phyloP scores from a whole-genome alignment of 306 rosid genomes.

The Fagus sylvatica region DNA sequence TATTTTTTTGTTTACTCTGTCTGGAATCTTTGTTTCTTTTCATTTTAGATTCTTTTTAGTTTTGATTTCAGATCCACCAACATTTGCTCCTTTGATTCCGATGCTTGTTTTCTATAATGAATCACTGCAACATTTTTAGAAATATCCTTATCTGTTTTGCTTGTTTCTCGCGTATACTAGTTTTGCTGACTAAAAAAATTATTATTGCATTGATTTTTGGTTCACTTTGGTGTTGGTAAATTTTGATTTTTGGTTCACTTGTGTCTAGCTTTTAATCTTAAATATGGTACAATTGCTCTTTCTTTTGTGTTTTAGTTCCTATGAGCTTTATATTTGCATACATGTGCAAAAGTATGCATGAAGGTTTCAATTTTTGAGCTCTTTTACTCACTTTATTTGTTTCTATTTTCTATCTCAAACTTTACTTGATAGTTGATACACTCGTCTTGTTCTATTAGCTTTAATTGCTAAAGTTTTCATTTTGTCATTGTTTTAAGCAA shows the following conservation, averaged over 20 bases:
- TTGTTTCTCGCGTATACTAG: not conserved
- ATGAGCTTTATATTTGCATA: conserved; percentile 19
- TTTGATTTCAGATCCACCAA: conserved; percentile 29
- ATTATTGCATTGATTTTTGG: not conserved
- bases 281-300: conserved; percentile 2
- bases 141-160: not conserved
- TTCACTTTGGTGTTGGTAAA: not conserved
- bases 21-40: conserved; percentile 13
- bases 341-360: not conserved
- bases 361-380: not conserved
- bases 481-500: not conserved
- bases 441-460: not conserved
- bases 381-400: not conserved
- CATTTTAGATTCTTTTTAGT: not conserved
- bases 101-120: not conserved
- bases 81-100: conserved; percentile 8
- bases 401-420: not conserved
- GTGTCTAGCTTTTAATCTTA: not conserved
- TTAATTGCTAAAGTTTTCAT: not conserved
- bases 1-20: conserved; percentile 5
- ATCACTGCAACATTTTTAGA: not conserved
- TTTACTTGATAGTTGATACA: not conserved
- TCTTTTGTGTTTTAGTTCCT: not conserved
- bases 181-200: not conserved
- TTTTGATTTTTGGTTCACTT: not conserved